These are phyloP conservation scores for Anastatica hierochuntica DNA, from an alignment of 345 rosid genomes.

Conservation along the genomic window DNA sequence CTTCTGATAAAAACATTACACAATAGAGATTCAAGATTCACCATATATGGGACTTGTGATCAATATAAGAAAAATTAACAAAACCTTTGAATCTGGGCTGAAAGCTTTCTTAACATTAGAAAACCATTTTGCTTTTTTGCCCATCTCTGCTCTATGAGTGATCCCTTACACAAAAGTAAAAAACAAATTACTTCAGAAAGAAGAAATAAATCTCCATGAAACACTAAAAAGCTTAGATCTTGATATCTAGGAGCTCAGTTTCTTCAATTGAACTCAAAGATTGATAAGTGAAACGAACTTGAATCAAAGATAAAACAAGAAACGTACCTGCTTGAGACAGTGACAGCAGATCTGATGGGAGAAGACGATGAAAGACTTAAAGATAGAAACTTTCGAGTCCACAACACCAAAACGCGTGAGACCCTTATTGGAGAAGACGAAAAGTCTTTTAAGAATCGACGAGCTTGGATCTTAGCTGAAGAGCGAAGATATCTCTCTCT, in stretches of 20 bases:
- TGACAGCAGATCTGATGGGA: conserved; percentile 22
- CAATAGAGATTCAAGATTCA: too few species aligned
- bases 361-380: not conserved
- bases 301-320: not conserved
- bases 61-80: too few species aligned
- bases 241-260: too few species aligned
- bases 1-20: too few species aligned
- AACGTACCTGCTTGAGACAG: conserved; percentile 14
- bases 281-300: too few species aligned
- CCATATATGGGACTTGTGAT: too few species aligned
- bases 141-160: conserved; percentile 50
- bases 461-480: conserved; percentile 25
- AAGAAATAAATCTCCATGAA: too few species aligned
- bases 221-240: too few species aligned
- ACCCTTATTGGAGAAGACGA: conserved; percentile 18
- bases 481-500: conserved; percentile 21
- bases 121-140: conserved; percentile 89
- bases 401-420: not conserved
- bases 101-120: conserved; percentile 75
- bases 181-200: too few species aligned
- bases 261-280: too few species aligned
- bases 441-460: conserved; percentile 3
- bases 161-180: too few species aligned
- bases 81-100: conserved; percentile 24
- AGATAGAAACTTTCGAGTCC: not conserved